Conservation (phyloP, 805 yeast species). For the Myxozyma neotropica region DNA sequence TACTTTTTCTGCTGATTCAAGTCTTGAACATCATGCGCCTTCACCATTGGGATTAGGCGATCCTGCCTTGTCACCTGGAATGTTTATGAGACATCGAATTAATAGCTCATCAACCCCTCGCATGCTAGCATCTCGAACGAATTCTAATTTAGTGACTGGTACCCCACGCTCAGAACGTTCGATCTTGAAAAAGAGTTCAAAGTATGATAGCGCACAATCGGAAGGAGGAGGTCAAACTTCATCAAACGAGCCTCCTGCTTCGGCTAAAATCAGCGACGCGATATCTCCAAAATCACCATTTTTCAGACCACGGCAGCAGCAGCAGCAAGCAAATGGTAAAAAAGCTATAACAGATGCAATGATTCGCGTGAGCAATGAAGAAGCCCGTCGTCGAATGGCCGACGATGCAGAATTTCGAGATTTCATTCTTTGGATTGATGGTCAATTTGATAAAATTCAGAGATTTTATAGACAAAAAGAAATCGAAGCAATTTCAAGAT, state of each 20-base stretch:
- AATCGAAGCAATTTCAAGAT: constrained; percentile 64
- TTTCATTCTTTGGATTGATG: constrained; percentile 45
- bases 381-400: constrained; percentile 2
- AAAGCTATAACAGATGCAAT: background rate
- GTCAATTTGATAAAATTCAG: constrained; percentile 75
- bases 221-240: background rate
- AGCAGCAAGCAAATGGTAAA: background rate
- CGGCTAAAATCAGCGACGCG: background rate
- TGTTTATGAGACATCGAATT: background rate
- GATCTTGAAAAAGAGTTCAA: constrained; percentile 15
- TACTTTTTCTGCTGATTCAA: constrained; percentile 18
- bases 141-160: background rate
- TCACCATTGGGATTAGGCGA: constrained; percentile 22
- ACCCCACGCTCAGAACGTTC: constrained; percentile 15
- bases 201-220: background rate
- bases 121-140: background rate
- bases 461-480: constrained; percentile 63
- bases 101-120: background rate
- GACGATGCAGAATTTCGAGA: constrained; percentile 45
- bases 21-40: constrained; percentile 6
- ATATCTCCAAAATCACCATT: background rate
- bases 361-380: constrained; percentile 10
- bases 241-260: background rate
- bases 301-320: background rate
- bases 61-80: constrained; percentile 16